Evolutionary conservation across 108 stramenopile species (phyloP), one percentile per base, ranked within the genome.

Genomic region (Mediolabrus comicus): DNA sequence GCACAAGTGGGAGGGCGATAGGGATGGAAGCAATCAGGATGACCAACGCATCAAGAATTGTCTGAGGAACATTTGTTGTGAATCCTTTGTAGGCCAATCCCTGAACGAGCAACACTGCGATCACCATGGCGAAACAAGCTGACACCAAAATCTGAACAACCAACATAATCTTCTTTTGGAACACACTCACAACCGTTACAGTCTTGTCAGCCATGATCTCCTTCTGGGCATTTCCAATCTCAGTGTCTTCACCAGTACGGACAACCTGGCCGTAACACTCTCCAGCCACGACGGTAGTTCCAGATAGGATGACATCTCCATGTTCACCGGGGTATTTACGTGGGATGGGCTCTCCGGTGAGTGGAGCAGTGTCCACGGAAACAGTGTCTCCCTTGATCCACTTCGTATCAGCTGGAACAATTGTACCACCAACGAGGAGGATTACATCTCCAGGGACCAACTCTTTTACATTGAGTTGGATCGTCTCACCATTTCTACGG

Each of bases 401-500:
- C 36, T 84, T 59, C 3, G 84, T 71, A 72, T 94, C 95, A 16
- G 95, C 95, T 17, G 94, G 90, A 32, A 93, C 79, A 24, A 85
- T 72, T 43, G 79, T 77, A 9, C 95, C 95, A 14, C 89, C 89
- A 16, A 84, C 84, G 46, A 94, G 62, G 8, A 90, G 54, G 53
- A 90, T 62, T 22, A 91, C 79, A 71, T 96, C 95, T 26, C 95
- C 95, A 22, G 95, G 95, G 0, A 96, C 91, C 29, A 94, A 59
- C 3, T 83, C 76, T 16, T 59, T 82, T 11, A 83, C 62, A 49
- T 64, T 71, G 29, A 92, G 32, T 27, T 27, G 61, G 30, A 69
- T 1, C 9, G 74, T 75, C 41, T 71, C 54, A 10, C 89, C 87
- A 49, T 92, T 78, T 43, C 93, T 76, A 4, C 76, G 57, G 60